Evolutionary conservation across 305 asterid genomes (phyloP), one percentile per base, ranked within the genome.

Genomic region (Fraxinus floribunda): DNA sequence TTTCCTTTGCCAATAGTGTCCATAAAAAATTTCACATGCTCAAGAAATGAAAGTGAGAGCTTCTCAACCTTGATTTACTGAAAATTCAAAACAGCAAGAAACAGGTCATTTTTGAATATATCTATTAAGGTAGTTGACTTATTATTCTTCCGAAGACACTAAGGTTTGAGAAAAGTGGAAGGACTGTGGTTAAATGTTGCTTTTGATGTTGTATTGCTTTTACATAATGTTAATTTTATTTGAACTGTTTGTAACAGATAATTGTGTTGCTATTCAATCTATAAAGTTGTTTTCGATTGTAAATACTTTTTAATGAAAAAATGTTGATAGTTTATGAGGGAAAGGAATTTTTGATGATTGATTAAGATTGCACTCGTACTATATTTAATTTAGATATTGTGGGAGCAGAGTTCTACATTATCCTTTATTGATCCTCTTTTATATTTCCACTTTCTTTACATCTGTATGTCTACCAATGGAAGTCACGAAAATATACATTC

Each of bases 401-500:
- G 16, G 16, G 3, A 9, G 3, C 55, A 9, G 16, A 44, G 55
- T 44, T 13, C 6, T 49, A 15, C 20, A 49, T 49, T 49, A 49
- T 49, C 18, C 18, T 39, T 49, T 10, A 3, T 15, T 10, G 20
- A 13, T 49, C 60, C 98, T 88, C 0, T 9, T 55, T 5, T n/a
- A 24, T 15, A n/a, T 15, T 55, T 55, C 24, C 26, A 55, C 4
- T 52, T 22, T 55, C 2, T 55, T 55, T 4, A 55, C 66, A 38
- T 8, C 46, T 38, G 0, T 3, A 24, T 55, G 8, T 15, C 7
- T 55, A 16, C 11, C 66, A 46, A 52, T 52, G 18, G 16, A 52
- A 11, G 18, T 11, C 62, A 52, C 3, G 62, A n/a, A 52, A 13
- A 52, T 52, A 52, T 3, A 52, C 62, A 6, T 20, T 35, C 66